Evolutionary conservation across 495 filamentous ascomycete species (phyloP), one percentile per base, ranked within the genome.

Genomic region (Penicillium arizonense): DNA sequence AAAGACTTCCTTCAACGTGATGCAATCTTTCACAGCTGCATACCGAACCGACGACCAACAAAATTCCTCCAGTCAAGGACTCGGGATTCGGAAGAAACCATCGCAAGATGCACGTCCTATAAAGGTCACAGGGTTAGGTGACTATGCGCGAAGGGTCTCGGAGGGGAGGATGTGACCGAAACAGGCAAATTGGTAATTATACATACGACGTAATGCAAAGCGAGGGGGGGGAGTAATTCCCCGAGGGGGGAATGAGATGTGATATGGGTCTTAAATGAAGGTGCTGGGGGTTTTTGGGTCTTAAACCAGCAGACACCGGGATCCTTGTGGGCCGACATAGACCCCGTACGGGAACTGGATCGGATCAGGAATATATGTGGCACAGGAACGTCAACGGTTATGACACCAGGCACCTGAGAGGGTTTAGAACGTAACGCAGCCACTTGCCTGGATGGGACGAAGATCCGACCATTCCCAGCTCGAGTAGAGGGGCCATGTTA

Each of bases 11-110:
- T 36, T 47, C 39, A 47, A 52, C 30, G 50, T 52, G 57, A 51
- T 51, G 50, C 28, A 50, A 44, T 10, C 35, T 40, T 52, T 60
- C 57, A 71, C 30, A 63, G 50, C 50, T 46, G 56, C 65, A 66
- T 69, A 34, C 52, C 55, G 64, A 32, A 49, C 53, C 33, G 49
- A 47, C 30, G 47, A 58, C 63, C 52, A 54, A 53, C 62, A 56
- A 57, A 47, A 53, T 57, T 56, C 61, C 63, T 61, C 61, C 65
- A 59, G 48, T 16, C 33, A 52, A 49, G 41, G 39, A 53, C 21
- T 44, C 55, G 44, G 48, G 48, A 51, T 63, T 61, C 52, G 53
- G 30, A 43, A 28, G 44, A 40, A 57, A 63, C 47, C 65, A 69
- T 67, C 58, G 57, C 59, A 63, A 55, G 52, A 44, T 44, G 23